Evolutionary conservation across 2,329 filamentous ascomycete genomes (phyloP).

Genomic region (Fusarium ambrosium): DNA sequence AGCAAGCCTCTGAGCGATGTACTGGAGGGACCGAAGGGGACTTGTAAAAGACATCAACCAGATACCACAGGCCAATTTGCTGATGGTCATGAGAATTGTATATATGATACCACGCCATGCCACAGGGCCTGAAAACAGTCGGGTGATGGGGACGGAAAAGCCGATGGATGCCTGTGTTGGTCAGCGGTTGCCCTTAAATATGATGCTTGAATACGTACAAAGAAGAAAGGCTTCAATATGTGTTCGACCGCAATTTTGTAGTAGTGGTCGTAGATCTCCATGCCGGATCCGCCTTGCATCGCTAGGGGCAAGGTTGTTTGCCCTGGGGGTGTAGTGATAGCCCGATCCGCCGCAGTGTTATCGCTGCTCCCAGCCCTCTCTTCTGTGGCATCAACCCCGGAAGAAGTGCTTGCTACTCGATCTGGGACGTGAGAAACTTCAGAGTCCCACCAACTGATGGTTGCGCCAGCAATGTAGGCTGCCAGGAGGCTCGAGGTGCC

Average conservation of each 20-base stretch:
- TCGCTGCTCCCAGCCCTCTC: background rate
- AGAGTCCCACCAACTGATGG: slow-evolving; percentile 71
- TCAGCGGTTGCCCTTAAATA: background rate
- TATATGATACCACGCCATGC: slow-evolving; percentile 83
- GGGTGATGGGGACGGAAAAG: slow-evolving; percentile 81
- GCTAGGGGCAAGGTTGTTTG: background rate
- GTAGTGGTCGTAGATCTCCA: slow-evolving; percentile 40
- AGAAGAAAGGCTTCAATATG: slow-evolving; percentile 80
- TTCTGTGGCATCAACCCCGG: background rate
- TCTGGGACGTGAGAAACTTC: slow-evolving; percentile 45
- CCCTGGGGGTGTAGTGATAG: background rate
- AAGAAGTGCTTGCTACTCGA: background rate
- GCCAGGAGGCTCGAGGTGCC: slow-evolving; percentile 74
- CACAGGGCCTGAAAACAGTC: slow-evolving; percentile 73
- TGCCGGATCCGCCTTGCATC: slow-evolving; percentile 16
- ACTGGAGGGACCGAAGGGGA: background rate
- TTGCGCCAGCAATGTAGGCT: slow-evolving; percentile 72
- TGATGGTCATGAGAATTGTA: slow-evolving; percentile 75
- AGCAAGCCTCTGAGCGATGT: background rate
- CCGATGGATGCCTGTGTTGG: slow-evolving; percentile 70
- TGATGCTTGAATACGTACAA: slow-evolving; percentile 60
- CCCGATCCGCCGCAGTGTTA: background rate
- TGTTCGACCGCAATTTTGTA: slow-evolving; percentile 57
- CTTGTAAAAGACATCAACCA: slow-evolving; percentile 63
- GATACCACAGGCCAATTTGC: slow-evolving; percentile 70